These are phyloP conservation scores for Trichoderma virens DNA, from an alignment of 495 filamentous ascomycete genomes.

Conservation along the genomic window DNA sequence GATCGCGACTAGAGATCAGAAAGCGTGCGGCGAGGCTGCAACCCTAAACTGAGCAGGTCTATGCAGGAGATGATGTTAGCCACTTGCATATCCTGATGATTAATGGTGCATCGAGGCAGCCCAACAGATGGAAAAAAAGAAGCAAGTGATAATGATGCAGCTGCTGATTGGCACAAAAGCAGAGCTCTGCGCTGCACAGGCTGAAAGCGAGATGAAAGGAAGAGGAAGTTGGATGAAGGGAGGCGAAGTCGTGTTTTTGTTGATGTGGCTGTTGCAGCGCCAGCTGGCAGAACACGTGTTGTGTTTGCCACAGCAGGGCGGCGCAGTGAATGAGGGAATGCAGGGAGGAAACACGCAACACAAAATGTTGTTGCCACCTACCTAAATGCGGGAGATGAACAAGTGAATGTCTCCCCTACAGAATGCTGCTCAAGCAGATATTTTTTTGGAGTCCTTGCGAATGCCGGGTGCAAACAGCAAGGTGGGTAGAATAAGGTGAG, in stretches of 20 bases:
- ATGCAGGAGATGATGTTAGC: conserved; percentile 17
- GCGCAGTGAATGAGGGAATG: background rate
- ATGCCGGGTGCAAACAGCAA: conserved; percentile 20
- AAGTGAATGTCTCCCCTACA: conserved; percentile 96
- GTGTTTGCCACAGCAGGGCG: conserved; percentile 15
- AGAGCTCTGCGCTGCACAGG: conserved; percentile 3
- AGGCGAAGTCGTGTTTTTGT: conserved; percentile 6
- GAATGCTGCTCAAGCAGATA: conserved; percentile 31
- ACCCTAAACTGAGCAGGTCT: conserved; percentile 13
- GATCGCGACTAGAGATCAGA: conserved; percentile 20
- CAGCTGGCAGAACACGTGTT: conserved; percentile 16
- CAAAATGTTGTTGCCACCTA: conserved; percentile 43
- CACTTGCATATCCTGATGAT: background rate
- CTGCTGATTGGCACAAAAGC: conserved; percentile 10
- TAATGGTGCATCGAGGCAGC: conserved; percentile 13
- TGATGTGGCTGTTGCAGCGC: conserved; percentile 10
- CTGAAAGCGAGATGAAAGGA: background rate
- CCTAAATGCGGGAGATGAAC: conserved; percentile 85
- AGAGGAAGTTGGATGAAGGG: background rate
- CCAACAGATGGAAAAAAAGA: conserved; percentile 12
- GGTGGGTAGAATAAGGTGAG: conserved; percentile 21
- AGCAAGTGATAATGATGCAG: conserved; percentile 3
- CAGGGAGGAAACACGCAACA: conserved; percentile 11
- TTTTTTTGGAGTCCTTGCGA: conserved; percentile 16
- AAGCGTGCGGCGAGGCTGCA: background rate